Evolutionary conservation across 768 basidiomycete species (phyloP), one percentile per base, ranked within the genome.

Genomic region (Kwoniella newhampshirensis): DNA sequence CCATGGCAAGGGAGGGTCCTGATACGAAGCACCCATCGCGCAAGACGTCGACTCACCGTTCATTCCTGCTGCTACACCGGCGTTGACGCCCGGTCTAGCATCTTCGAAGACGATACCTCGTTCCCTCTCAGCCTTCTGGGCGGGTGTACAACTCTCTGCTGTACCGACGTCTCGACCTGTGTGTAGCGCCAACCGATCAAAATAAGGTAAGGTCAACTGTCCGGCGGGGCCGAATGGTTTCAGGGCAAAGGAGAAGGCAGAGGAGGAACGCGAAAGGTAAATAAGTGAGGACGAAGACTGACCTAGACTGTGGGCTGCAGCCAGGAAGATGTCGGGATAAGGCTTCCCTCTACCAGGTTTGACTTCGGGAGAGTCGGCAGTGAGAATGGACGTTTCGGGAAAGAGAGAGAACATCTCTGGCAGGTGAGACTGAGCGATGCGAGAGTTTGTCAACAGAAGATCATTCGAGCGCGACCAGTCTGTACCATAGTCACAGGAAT

Each of bases 31-130:
- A 32, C 32, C 32, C 20, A 27, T 9, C 55, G 17, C 7, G 39
- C 35, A 39, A 20, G 32, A 20, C 26, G 37, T 5, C 4, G 18
- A 64, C 68, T 54, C 40, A 70, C 71, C 71, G 48, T 69, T 68
- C 75, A 76, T 76, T 13, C 75, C 75, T 27, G 75, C 75, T 46
- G 69, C 60, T 13, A 76, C 65, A 23, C 75, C 75, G 4, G 73
- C 73, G 42, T 64, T 62, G 13, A 68, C 64, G n/a, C 75, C 75
- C 64, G 66, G 71, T 12, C 66, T 42, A 49, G 73, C 75, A 60
- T 76, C 75, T 52, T 76, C 75, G 52, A 74, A 76, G 2, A 76
- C 71, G 15, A 76, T 45, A 15, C 67, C 75, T 43, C 58, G 64
- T 23, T 53, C 50, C 28, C 75, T 44, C 36, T 71, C 70, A 11